Base-by-base conservation (phyloP, 140 eudicot genomes). In the Cichorium intybus region DNA sequence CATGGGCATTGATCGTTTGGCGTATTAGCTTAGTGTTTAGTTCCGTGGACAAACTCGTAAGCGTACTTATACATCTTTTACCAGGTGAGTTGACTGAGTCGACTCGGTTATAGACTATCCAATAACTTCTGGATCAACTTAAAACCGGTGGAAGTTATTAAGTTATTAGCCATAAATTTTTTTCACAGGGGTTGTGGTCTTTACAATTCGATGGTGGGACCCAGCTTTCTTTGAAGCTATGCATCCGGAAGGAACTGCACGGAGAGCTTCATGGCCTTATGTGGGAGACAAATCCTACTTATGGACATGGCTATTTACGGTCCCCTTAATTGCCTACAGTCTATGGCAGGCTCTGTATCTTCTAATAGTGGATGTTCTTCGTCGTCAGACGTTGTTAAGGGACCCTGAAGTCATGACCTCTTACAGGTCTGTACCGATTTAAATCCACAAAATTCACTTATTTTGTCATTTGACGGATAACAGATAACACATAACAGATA, bases 331-430 rank as follows among this genome's bases (percentile, higher is more conserved):
- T n/a, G 97, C 95, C 62, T 94, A 89, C 81, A 55, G 63, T 33
- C 76, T 94, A 12, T 94, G 99, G 99, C 99, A 94, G 66, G 79
- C 79, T 35, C 80, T 94, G 33, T 94, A 94, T 73, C 89, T 84
- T 75, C 85, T 89, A 60, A 86, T 94, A 22, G 99, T 94, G 1
- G 37, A 94, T 64, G 99, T 89, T 29, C 87, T 94, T 51, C 94
- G 99, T 45, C 75, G 95, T 62, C 99, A 94, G 61, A 82, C 97
- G 72, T 71, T 94, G 6, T 77, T 94, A 35, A 75, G 85, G 66
- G 99, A 94, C 62, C 99, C 99, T 12, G 99, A 94, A 80, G 99
- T 94, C 77, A 94, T 94, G 99, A 94, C 97, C 29, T 94, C 99
- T 9, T 94, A 94, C 95, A 94, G 99, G 99, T 94, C 20, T 1